phyloP scores from a whole-genome alignment of 768 basidiomycete species.

The Lactarius akahatsu region DNA sequence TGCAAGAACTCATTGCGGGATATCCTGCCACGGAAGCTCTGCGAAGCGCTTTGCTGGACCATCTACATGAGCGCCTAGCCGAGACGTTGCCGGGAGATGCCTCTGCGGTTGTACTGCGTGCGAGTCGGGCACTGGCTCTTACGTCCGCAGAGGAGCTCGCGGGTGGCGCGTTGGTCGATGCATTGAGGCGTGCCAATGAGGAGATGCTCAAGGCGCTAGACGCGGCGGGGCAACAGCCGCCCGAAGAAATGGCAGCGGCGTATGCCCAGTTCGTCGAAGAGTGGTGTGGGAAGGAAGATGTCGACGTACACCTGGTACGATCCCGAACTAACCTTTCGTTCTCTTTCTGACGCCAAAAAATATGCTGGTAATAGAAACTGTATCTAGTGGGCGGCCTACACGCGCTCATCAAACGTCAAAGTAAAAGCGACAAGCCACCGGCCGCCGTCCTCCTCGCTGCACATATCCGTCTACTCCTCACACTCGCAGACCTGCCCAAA shows the following conservation, averaged over 20 bases:
- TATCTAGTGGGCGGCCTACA: constrained; percentile 53
- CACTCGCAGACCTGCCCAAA: constrained; percentile 28
- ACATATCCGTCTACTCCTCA: constrained; percentile 39
- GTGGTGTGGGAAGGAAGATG: constrained; percentile 42
- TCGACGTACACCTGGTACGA: constrained; percentile 37
- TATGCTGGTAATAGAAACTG: constrained; percentile 42
- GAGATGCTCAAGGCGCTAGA: constrained; percentile 44
- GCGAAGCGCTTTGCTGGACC: constrained; percentile 42
- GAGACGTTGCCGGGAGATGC: constrained; percentile 40
- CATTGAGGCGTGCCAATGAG: constrained; percentile 48
- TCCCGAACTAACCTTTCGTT: neutral
- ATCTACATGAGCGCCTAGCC: constrained; percentile 45
- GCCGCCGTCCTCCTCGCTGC: constrained; percentile 36
- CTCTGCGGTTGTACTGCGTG: constrained; percentile 41
- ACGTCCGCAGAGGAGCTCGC: constrained; percentile 35
- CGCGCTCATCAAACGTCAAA: constrained; percentile 30
- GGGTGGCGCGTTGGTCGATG: constrained; percentile 56
- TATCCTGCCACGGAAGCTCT: constrained; percentile 46
- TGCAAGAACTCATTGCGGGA: constrained; percentile 43
- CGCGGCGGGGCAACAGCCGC: constrained; percentile 26
- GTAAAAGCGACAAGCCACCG: constrained; percentile 50
- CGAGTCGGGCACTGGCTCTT: constrained; percentile 36
- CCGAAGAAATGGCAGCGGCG: constrained; percentile 36
- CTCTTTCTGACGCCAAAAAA: neutral
- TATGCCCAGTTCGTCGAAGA: constrained; percentile 48